Evolutionary conservation across 2,329 filamentous ascomycete genomes (phyloP).

Genomic region (Clonostachys sp.): DNA sequence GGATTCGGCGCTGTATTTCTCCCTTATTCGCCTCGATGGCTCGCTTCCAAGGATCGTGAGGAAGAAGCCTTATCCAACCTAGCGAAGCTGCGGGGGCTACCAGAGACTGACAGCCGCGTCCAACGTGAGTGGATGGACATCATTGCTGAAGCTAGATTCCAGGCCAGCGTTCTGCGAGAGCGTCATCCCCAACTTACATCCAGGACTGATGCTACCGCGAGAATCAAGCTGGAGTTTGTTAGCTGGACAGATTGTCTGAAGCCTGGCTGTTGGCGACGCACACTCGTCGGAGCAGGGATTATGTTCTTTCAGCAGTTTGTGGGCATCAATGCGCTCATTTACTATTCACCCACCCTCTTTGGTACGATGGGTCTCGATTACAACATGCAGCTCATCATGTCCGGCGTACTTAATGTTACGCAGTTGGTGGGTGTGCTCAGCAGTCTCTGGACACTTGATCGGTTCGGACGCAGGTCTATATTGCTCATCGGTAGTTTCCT

Average conservation of each 20-base stretch:
- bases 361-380: slow-evolving; percentile 22
- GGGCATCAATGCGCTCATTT: slow-evolving; percentile 30
- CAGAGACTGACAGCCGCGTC: slow-evolving; percentile 32
- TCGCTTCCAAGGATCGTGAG: slow-evolving; percentile 13
- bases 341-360: slow-evolving; percentile 40
- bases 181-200: neutral
- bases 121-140: slow-evolving; percentile 44
- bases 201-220: neutral
- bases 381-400: slow-evolving; percentile 29
- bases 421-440: slow-evolving; percentile 29
- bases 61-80: slow-evolving; percentile 30
- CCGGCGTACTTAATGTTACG: slow-evolving; percentile 32
- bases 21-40: neutral
- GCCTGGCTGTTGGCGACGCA: slow-evolving; percentile 20
- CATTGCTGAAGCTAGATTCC: slow-evolving; percentile 8
- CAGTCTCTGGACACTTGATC: slow-evolving; percentile 27
- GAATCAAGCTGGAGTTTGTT: neutral
- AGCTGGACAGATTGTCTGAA: neutral
- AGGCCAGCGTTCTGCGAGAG: slow-evolving; percentile 1
- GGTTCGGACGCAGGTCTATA: slow-evolving; percentile 36
- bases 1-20: slow-evolving; percentile 8
- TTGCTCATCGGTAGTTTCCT: slow-evolving; percentile 39
- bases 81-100: slow-evolving; percentile 30
- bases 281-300: slow-evolving; percentile 28
- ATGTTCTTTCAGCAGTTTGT: slow-evolving; percentile 37